These are phyloP conservation scores for Flaveria linearis DNA, from an alignment of 129 eudicot genomes.

Conservation along the genomic window DNA sequence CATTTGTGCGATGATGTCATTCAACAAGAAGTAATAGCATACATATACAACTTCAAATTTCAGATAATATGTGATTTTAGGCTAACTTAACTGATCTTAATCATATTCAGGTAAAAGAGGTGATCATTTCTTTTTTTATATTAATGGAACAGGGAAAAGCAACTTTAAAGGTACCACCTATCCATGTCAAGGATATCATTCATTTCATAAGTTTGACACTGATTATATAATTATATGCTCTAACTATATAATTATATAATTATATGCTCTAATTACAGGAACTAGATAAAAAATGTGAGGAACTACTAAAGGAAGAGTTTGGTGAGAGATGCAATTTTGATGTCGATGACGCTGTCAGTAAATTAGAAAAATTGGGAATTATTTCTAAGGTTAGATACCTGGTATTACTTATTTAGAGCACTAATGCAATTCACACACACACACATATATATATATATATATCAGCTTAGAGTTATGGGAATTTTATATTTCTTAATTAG, in stretches of 20 bases:
- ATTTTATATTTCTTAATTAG: slow-evolving; percentile 37
- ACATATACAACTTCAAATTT: neutral
- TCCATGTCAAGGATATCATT: no score
- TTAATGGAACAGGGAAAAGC: slow-evolving; percentile 97
- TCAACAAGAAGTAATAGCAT: slow-evolving; percentile 80
- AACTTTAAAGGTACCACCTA: slow-evolving; percentile 57
- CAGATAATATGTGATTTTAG: neutral
- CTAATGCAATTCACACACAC: no score
- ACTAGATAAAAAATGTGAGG: slow-evolving; percentile 85
- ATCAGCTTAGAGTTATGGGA: neutral
- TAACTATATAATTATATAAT: no score
- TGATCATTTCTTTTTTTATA: slow-evolving; percentile 76
- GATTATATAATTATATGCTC: no score
- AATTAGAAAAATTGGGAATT: slow-evolving; percentile 83
- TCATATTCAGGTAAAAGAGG: slow-evolving; percentile 80
- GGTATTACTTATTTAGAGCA: no score
- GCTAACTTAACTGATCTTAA: neutral
- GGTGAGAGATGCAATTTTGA: slow-evolving; percentile 86
- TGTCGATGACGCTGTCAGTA: slow-evolving; percentile 87
- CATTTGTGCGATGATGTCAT: slow-evolving; percentile 97
- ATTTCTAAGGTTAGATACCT: slow-evolving; percentile 92
- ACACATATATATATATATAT: no score
- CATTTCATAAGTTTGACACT: neutral
- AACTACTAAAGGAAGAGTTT: slow-evolving; percentile 78
- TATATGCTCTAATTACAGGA: slow-evolving; percentile 42